These are phyloP conservation scores for Phytophthora pisi DNA, from an alignment of 352 stramenopile genomes.

Conservation along the genomic window DNA sequence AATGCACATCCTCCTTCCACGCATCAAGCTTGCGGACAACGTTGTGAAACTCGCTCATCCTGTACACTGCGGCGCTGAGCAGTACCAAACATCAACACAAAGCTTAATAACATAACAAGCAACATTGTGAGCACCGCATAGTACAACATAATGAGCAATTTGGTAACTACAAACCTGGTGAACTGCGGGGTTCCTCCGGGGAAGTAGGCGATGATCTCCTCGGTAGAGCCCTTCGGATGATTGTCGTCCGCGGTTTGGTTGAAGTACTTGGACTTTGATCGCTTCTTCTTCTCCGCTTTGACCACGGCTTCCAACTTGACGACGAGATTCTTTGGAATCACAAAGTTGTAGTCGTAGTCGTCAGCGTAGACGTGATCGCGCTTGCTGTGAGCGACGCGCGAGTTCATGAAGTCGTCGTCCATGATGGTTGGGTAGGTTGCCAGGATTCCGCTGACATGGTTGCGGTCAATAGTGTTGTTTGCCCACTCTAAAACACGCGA, in stretches of 20 bases:
- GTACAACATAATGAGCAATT: too few relatives aligned
- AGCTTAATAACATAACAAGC: not conserved
- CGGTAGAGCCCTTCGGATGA: not conserved
- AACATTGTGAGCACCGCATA: not conserved
- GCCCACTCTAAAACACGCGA: too few relatives aligned
- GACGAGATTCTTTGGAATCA: not conserved
- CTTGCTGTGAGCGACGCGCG: not conserved
- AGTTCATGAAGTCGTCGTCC: not conserved
- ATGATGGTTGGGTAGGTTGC: not conserved
- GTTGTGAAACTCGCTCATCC: not conserved
- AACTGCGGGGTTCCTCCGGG: too few relatives aligned
- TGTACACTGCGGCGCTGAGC: not conserved
- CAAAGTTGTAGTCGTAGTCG: not conserved
- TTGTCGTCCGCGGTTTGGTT: not conserved
- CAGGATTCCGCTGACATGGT: not conserved
- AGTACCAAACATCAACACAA: not conserved
- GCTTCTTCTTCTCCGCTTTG: not conserved
- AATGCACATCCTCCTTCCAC: not conserved
- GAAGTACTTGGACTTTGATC: not conserved
- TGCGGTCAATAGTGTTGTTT: too few relatives aligned
- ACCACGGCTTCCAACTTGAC: not conserved
- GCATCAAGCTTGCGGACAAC: not conserved
- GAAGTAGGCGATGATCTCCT: not conserved
- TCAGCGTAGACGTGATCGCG: not conserved
- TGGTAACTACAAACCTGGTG: too few relatives aligned